phyloP scores from a whole-genome alignment of 164 flowering plant species.

The Kalanchoe fedtschenkoi region DNA sequence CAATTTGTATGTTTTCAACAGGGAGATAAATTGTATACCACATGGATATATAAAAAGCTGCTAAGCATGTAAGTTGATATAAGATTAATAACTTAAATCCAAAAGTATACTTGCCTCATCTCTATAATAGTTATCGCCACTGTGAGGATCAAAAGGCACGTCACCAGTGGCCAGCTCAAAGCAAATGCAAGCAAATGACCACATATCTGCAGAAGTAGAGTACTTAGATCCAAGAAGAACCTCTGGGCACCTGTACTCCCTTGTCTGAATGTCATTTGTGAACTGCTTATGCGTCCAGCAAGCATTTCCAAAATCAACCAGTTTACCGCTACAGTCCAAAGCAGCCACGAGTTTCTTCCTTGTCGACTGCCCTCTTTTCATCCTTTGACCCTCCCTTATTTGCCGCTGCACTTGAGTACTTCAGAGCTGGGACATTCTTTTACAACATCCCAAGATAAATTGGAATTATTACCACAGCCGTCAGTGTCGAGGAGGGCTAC shows the following conservation, averaged over 20 bases:
- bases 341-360: slow-evolving; percentile 59
- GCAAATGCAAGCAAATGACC: slow-evolving; percentile 95
- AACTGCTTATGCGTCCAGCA: slow-evolving; percentile 91
- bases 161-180: slow-evolving; percentile 94
- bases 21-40: too few relatives aligned
- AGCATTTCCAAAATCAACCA: slow-evolving; percentile 96
- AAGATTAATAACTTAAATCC: background rate
- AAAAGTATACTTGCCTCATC: slow-evolving; percentile 55
- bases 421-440: slow-evolving; percentile 19
- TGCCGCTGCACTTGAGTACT: slow-evolving; percentile 10
- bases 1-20: too few relatives aligned
- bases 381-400: slow-evolving; percentile 22
- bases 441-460: slow-evolving; percentile 19
- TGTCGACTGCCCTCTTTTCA: slow-evolving; percentile 26
- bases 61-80: too few relatives aligned
- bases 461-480: slow-evolving; percentile 17
- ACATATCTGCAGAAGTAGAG: slow-evolving; percentile 79
- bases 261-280: slow-evolving; percentile 81
- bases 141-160: slow-evolving; percentile 90
- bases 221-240: slow-evolving; percentile 83
- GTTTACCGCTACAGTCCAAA: slow-evolving; percentile 61
- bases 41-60: too few relatives aligned
- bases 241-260: slow-evolving; percentile 48
- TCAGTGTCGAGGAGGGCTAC: slow-evolving; percentile 16
- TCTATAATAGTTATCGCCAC: slow-evolving; percentile 81